phyloP scores from a whole-genome alignment of 1,139 yeast species.

The Debaryomyces coudertii region DNA sequence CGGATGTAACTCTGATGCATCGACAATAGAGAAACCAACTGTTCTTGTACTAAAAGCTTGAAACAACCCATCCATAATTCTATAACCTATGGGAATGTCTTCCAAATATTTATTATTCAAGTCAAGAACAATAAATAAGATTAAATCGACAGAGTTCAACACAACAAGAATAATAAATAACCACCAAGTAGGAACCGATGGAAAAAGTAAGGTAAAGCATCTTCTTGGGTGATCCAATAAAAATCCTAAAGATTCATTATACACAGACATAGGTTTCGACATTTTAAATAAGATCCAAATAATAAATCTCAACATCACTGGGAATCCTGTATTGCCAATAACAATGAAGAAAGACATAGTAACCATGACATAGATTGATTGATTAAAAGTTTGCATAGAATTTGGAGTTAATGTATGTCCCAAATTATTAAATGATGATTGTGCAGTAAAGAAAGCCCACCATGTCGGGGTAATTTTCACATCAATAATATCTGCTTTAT shows the following conservation, averaged over 20 bases:
- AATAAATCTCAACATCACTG: constrained; percentile 72
- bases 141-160: constrained; percentile 75
- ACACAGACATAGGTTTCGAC: constrained; percentile 66
- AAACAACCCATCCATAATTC: constrained; percentile 79
- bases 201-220: constrained; percentile 90
- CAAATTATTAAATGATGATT: constrained; percentile 78
- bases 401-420: constrained; percentile 81
- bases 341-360: constrained; percentile 70
- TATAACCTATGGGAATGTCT: constrained; percentile 61
- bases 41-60: constrained; percentile 95
- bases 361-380: constrained; percentile 66
- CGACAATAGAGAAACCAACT: constrained; percentile 81
- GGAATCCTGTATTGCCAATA: constrained; percentile 94
- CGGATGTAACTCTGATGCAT: constrained; percentile 73
- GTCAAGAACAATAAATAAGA: constrained; percentile 80
- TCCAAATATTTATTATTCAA: constrained; percentile 52
- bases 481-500: constrained; percentile 44
- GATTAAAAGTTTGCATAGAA: constrained; percentile 69
- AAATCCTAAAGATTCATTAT: constrained; percentile 80
- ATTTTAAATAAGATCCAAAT: constrained; percentile 78
- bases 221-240: constrained; percentile 95
- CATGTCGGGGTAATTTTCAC: constrained; percentile 74
- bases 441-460: constrained; percentile 91
- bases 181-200: constrained; percentile 96
- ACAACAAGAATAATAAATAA: constrained; percentile 70